These are phyloP conservation scores for Akanthomyces lecanii DNA, from an alignment of 2,329 filamentous ascomycete species.

Conservation along the genomic window DNA sequence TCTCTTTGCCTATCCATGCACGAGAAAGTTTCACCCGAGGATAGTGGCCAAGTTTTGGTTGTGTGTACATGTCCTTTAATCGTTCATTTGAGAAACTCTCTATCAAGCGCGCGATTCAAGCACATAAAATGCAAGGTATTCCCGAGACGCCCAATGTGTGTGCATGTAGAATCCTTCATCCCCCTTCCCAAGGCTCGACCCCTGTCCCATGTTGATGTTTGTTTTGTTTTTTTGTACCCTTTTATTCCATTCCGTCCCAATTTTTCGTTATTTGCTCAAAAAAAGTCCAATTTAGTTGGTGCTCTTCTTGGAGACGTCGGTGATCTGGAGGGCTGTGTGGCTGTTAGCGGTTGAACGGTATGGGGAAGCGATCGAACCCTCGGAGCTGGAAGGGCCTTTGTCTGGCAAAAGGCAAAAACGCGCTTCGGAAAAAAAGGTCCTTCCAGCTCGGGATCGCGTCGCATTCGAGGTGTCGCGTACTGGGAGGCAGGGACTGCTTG, in stretches of 20 bases:
- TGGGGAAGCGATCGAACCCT: neutral
- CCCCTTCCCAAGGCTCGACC: constrained; percentile 20
- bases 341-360: constrained; percentile 18
- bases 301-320: constrained; percentile 53
- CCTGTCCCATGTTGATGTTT: constrained; percentile 12
- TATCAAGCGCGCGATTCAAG: constrained; percentile 37
- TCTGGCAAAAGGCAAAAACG: neutral
- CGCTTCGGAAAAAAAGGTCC: neutral
- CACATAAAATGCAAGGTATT: constrained; percentile 49
- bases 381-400: constrained; percentile 1
- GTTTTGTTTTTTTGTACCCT: constrained; percentile 1
- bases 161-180: constrained; percentile 36
- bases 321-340: constrained; percentile 46
- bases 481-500: constrained; percentile 96
- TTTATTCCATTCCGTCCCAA: constrained; percentile 8
- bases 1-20: neutral
- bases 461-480: constrained; percentile 54
- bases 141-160: constrained; percentile 50
- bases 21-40: neutral
- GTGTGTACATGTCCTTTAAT: constrained; percentile 16
- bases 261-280: constrained; percentile 23
- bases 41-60: neutral
- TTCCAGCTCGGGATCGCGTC: neutral
- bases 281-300: constrained; percentile 26
- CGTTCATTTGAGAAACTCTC: constrained; percentile 26